Base-by-base conservation (phyloP, 2,329 filamentous ascomycete species). In the Monosporascus sp. region DNA sequence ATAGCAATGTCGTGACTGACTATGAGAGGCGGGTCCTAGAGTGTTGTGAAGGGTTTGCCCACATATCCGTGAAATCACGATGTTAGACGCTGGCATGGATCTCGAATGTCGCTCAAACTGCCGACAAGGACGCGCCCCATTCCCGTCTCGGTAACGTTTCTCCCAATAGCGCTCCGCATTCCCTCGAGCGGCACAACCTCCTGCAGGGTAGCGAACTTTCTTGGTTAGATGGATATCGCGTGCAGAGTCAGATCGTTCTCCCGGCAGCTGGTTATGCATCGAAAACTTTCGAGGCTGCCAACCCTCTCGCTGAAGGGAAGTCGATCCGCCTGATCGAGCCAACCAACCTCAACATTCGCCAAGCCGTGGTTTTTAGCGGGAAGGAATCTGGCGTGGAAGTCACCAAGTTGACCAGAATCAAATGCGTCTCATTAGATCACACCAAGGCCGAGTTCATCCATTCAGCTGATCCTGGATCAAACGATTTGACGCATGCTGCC, bases 241-340 rank as follows among this genome's bases (percentile, higher is more conserved):
- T 63, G 14, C 53, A 61, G 37, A 47, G 52, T 11, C 52, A 58
- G 24, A 44, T 49, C 6, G 51, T 61, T 11, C 59, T 61, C 31
- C 61, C 61, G 2, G 58, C 58, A 3, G 50, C 59, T 5, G 61
- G 55, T 1, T 63, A 61, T n/a, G 20, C 57, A n/a, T 52, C 20
- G 16, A 52, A 44, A 16, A 56, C 54, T 5, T 16, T 56, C 11
- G 61, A 61, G 41, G 55, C 58, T 19, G 43, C 59, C 5, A 20
- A 19, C 3, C 9, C 22, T 40, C 11, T 58, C 6, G 52, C n/a
- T n/a, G n/a, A n/a, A n/a, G n/a, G n/a, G n/a, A n/a, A n/a, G n/a
- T n/a, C n/a, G n/a, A n/a, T n/a, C n/a, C n/a, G n/a, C n/a, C n/a
- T 61, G 3, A 41, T 62, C n/a, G 54, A 62, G 27, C 8, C 61